Evolutionary conservation across 768 basidiomycete genomes (phyloP), one percentile per base, ranked within the genome.

Genomic region (Tricholoma saponaceum): DNA sequence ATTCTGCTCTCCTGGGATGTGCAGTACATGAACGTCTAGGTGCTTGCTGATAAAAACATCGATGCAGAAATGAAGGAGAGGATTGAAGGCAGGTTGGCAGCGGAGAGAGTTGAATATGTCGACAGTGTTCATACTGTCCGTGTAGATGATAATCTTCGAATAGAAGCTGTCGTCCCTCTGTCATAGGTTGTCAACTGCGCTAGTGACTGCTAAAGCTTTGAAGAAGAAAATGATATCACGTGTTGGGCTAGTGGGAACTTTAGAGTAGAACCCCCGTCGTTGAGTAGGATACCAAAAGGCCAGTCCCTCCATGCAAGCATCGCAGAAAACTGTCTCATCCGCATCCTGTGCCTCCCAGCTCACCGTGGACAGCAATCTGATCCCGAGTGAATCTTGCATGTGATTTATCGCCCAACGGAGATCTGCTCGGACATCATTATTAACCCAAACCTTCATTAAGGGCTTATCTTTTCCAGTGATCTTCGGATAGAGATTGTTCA

Each of bases 401-500:
- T 70, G 69, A 60, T 39, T 0, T 25, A 53, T 2, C 3, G 75
- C 55, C 76, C 78, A 80, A 0, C 0, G 0, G 16, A 73, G 57
- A 37, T 76, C 72, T 2, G 33, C 14, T 0, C 13, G 5, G 16
- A 76, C 55, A 0, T 35, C 51, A 0, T 30, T 25, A 43, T 71
- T 76, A 46, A 74, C 26, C 39, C 59, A 69, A 4, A 76, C 53
- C 0, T 6, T 18, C 0, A 51, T n/a, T 6, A 59, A 41, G 0
- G 33, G 9, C 51, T 72, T 71, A 1, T 68, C 70, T 0, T 20
- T 51, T 1, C 43, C 55, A 1, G 41, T 23, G 0, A 70, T 72
- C 58, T 76, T 77, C 4, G 25, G 57, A 52, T 77, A 77, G 2
- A 70, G 9, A 5, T 61, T 54, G 3, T 46, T 60, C 3, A 77